Percentiles rank a stretch among this genome's conserved stretches.
Conservation (phyloP, 495 filamentous ascomycete genomes). For the Evernia prunastri region DNA sequence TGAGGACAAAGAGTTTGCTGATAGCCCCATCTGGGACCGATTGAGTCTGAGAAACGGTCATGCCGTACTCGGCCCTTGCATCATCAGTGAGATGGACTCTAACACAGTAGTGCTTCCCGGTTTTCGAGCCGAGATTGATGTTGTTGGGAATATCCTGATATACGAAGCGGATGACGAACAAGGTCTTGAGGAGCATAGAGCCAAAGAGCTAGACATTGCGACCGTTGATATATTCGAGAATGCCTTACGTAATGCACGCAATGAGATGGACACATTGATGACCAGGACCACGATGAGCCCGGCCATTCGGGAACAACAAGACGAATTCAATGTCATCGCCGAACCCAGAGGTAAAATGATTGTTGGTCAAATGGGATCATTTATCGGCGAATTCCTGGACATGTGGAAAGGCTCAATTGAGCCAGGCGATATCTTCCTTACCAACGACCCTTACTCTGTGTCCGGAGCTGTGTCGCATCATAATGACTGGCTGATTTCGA, state of each 20-base stretch:
- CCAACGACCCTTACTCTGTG: conserved; percentile 46
- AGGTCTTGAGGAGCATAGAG: conserved; percentile 25
- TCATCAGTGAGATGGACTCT: conserved; percentile 47
- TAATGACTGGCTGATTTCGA: conserved; percentile 43
- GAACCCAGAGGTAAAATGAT: conserved; percentile 44
- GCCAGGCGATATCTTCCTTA: conserved; percentile 46
- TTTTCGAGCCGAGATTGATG: conserved; percentile 38
- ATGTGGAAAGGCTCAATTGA: conserved; percentile 42
- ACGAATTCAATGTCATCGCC: conserved; percentile 49
- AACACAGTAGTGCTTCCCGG: conserved; percentile 46
- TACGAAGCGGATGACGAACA: conserved; percentile 29
- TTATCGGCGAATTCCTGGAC: conserved; percentile 43
- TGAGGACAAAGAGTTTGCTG: conserved; percentile 35
- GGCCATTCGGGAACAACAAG: conserved; percentile 47
- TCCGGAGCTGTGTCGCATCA: conserved; percentile 45
- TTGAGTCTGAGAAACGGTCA: conserved; percentile 37
- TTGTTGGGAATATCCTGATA: conserved; percentile 44
- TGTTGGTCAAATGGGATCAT: conserved; percentile 47
- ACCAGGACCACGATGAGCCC: conserved; percentile 47
- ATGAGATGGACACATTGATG: conserved; percentile 49
- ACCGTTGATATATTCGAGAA: conserved; percentile 39
- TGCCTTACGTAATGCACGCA: conserved; percentile 41
- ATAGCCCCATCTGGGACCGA: conserved; percentile 40
- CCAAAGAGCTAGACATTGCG: conserved; percentile 33
- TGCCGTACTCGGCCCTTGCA: conserved; percentile 39